Conservation (phyloP, 768 basidiomycete species). For the Mycena belliarum region DNA sequence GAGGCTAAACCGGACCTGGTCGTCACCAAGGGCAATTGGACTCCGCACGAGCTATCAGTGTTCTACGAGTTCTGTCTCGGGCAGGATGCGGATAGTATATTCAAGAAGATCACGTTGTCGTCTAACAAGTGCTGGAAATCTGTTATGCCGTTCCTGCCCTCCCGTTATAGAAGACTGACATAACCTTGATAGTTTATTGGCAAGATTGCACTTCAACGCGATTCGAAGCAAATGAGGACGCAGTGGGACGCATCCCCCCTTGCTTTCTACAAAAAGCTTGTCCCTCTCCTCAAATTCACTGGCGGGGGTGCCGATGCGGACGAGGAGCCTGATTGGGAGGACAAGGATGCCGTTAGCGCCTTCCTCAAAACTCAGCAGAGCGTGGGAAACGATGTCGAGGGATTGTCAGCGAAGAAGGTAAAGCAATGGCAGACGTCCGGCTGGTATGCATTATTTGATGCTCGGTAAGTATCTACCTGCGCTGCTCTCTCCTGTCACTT, state of each 20-base stretch:
- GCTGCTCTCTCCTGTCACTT: not conserved
- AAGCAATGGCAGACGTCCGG: not conserved
- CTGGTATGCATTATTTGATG: not conserved
- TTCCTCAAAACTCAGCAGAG: not conserved
- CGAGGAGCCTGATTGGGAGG: not conserved
- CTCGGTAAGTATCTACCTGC: not conserved
- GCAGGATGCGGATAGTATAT: not conserved
- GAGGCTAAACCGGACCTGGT: not conserved
- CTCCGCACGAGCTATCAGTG: not conserved
- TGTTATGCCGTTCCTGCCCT: not conserved
- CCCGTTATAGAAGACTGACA: not conserved
- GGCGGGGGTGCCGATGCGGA: slow-evolving; percentile 6
- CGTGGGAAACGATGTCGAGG: not conserved
- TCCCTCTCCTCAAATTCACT: slow-evolving; percentile 3
- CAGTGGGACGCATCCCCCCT: not conserved
- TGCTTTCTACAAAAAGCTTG: slow-evolving; percentile 6
- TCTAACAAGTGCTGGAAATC: slow-evolving; percentile 4
- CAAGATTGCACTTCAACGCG: not conserved
- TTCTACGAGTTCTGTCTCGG: not conserved
- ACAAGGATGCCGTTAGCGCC: not conserved
- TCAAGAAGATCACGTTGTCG: not conserved
- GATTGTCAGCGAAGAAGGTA: not conserved
- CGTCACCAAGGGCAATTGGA: not conserved
- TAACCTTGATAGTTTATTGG: not conserved
- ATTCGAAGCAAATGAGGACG: slow-evolving; percentile 1